Evolutionary conservation across 2,329 filamentous ascomycete genomes (phyloP), one percentile per base, ranked within the genome.

Genomic region (Phaeosphaeriaceae sp.): DNA sequence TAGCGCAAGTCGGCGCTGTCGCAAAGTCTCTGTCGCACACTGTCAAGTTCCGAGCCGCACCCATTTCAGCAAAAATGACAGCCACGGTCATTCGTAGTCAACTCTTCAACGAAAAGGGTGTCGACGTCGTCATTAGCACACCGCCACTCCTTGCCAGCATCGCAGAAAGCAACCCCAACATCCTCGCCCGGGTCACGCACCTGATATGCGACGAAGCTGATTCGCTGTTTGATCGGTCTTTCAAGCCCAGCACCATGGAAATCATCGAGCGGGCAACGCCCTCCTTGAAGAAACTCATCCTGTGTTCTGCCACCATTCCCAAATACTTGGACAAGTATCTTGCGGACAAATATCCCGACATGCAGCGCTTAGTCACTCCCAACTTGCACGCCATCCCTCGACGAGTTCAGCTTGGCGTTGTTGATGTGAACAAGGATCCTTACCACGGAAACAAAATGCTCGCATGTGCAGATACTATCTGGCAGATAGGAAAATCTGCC

Each of bases 231-330:
- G 96, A 99, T 79, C 91, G 93, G 57, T 96, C 92, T 58, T 99
- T 99, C 81, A 86, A 91, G 3, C 89, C 92, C 1, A 88, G 90
- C 22, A 98, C 95, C 0, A 90, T 87, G 11, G 85, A 87, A 54
- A 91, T 99, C 65, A 85, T 99, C 63, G 91, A 96, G 71, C 90
- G 91, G 57, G 87, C 90, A 1, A 85, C 88, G 7, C 92, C 94
- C 0, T 95, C 92, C 0, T 80, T 98, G 48, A 87, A 92, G 72
- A 91, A 97, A 74, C 84, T 99, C 22, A 85, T 99, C 48, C 87
- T 98, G 63, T 99, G 95, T 82, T 98, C 94, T 3, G 95, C 95
- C 51, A 99, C 95, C 5, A 98, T 99, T 61, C 95, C 96, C 1
- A 88, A 90, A 63, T 91, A 91, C 67, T 86, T 99, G 19, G 95